Evolutionary conservation across 2,329 filamentous ascomycete species (phyloP), one percentile per base, ranked within the genome.

Genomic region (Penicillium sp.): DNA sequence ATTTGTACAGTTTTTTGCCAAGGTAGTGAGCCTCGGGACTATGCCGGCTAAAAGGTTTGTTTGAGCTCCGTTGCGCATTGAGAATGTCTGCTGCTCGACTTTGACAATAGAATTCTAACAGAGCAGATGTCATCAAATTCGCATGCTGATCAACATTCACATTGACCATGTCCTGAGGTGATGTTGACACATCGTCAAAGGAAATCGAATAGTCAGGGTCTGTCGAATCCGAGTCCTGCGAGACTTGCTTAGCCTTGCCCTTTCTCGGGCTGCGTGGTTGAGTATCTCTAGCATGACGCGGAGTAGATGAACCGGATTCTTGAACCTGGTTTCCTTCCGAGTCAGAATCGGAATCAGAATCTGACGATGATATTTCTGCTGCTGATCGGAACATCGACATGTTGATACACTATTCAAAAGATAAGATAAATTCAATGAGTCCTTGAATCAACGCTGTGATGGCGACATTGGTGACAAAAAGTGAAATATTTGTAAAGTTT

Each of bases 101-200:
- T 13, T 73, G 61, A 45, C 74, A 77, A 56, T 75, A 78, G 52
- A 76, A 77, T 51, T 78, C 76, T 4, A 78, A 65, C 13, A 78
- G 61, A 1, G 76, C 73, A 13, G 74, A 66, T 14, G 76, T 76
- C 70, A 78, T 72, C 41, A 77, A 64, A 34, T 72, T 70, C 34
- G 70, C 66, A 61, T 76, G 74, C 4, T 65, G 68, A 34, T 73
- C 70, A 5, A 65, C 60, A 53, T 74, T 70, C 3, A 69, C 55
- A 43, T 69, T 68, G 11, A 67, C 59, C 6, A 65, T 51, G 13
- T 65, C 64, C 19, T 64, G 61, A n/a, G 65, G 58, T 30, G 55
- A 36, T 9, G 41, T 29, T 13, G 60, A 59, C 7, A 57, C 42
- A 50, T 65, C 61, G 14, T 59, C 60, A 27, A 61, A 52, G 26